Base-by-base conservation (phyloP, 1,284 basidiomycete genomes). In the Schizopora paradoxa region DNA sequence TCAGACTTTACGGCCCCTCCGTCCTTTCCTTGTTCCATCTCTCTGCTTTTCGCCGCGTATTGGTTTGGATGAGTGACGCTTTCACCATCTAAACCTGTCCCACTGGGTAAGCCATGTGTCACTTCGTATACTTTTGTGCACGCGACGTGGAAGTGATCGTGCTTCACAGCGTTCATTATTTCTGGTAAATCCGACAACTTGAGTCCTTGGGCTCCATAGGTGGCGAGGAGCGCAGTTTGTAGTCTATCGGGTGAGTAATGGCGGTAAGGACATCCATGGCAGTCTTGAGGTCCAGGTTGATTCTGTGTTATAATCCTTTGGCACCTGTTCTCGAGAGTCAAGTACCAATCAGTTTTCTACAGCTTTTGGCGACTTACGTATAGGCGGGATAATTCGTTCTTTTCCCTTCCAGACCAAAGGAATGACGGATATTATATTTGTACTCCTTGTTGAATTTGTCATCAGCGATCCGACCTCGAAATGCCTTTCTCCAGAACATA, bases 361-460 rank as follows among this genome's bases (percentile, higher is more conserved):
- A 16, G 21, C 41, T 7, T 25, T 32, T 7, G 5, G 13, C 41
- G 8, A 57, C 72, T 32, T 52, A 89, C 91, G 78, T 93, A 67
- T 87, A 91, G 0, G 96, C 93, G 3, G 91, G 79, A 63, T 99
- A 99, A 65, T 98, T 97, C 41, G 86, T 86, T 32, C 95, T 79
- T 60, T 86, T 88, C 6, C 96, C 96, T 64, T 99, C 96, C 34
- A 97, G 71, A 36, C 96, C 96, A 62, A 88, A 99, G 6, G 82
- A 85, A 66, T 99, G 96, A 31, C 95, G 83, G 56, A 99, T 94
- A 58, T 99, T 99, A 67, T 99, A 99, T 57, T 83, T 85, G 73
- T 98, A 88, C 61, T 97, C 91, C 64, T 99, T 99, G 70, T 93
- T 94, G 70, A 99, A 99, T 65, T 94, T 89, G 68, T 99, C 93